Base-by-base conservation (phyloP, 2,329 filamentous ascomycete genomes). In the Decorospora gaudefroyi region DNA sequence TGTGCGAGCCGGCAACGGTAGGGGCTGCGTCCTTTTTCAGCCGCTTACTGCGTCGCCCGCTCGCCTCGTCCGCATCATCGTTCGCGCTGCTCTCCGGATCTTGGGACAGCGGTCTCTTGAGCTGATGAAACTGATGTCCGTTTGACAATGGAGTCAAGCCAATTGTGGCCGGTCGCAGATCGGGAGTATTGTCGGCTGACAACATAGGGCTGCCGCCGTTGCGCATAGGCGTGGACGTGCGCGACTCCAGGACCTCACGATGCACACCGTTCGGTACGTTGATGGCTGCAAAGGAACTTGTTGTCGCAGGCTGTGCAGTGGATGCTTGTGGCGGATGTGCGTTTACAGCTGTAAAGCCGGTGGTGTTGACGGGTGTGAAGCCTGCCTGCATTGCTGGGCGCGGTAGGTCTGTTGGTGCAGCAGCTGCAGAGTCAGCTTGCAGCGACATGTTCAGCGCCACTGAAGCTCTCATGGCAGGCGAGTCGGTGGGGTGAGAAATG, bases 1-100 rank as follows among this genome's bases (percentile, higher is more conserved):
- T 97, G 73, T 97, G 90, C 38, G 92, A 97, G 41, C 93, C 93
- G 54, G 90, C 90, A 57, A 99, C 90, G 22, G 89, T 96, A 29
- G 92, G 90, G 23, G 78, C 76, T 29, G 72, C 72, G 67, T 82
- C 76, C 78, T 95, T 96, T 71, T 93, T 95, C 9, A 96, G 78
- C 29, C 93, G 84, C 74, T 99, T 99, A 71, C 91, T 96, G 45
- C 92, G 85, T 51, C 93, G 83, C 53, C 73, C 75, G 41, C 71
- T 71, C 28, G 67, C 67, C 44, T 75, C 72, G 37, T 75, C 74
- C 3, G 65, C 61, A 27, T 77, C 75, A 25, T 87, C 89, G 50
- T 75, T 79, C 32, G 81, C 81, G 55, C 75, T 76, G 35, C 90
- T 86, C 11, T 76, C 74, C 4, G 64, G 58, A 9, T 76, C 73